Conservation (phyloP, 306 rosid genomes). For the Gynostemma pentaphyllum region DNA sequence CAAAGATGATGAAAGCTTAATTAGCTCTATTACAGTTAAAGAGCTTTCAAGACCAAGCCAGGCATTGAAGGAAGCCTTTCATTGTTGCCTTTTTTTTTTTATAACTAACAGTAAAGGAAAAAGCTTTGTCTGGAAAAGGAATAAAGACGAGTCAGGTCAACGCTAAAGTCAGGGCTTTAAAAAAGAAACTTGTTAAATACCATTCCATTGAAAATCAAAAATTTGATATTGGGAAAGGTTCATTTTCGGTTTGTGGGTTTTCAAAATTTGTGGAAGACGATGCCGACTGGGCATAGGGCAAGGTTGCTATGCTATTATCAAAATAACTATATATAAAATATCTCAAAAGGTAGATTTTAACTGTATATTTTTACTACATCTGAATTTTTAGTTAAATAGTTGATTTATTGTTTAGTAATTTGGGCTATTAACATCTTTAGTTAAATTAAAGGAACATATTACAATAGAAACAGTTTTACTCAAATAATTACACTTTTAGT, state of each 20-base stretch:
- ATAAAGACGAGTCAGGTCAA: neutral
- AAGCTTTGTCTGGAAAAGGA: neutral
- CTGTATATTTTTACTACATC: too few species aligned
- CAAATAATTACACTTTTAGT: too few species aligned
- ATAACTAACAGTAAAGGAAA: neutral
- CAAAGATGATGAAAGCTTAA: neutral
- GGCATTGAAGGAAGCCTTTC: neutral
- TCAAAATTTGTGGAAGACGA: neutral
- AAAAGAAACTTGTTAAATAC: neutral
- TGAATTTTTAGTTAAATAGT: too few species aligned
- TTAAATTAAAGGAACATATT: too few species aligned
- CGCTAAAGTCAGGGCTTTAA: neutral
- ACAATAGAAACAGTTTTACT: too few species aligned
- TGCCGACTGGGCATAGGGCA: neutral
- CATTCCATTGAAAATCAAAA: neutral
- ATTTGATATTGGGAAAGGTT: neutral
- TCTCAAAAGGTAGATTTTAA: too few species aligned
- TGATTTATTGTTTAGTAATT: too few species aligned
- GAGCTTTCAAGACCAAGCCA: neutral
- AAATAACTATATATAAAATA: too few species aligned
- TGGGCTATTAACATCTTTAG: too few species aligned
- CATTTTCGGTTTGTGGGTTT: neutral
- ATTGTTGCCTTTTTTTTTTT: neutral
- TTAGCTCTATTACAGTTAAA: neutral
- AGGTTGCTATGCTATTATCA: too few species aligned